Evolutionary conservation across 371 early-diverging fungal species (phyloP), one percentile per base, ranked within the genome.

Genomic region (Apophysomyces variabilis): DNA sequence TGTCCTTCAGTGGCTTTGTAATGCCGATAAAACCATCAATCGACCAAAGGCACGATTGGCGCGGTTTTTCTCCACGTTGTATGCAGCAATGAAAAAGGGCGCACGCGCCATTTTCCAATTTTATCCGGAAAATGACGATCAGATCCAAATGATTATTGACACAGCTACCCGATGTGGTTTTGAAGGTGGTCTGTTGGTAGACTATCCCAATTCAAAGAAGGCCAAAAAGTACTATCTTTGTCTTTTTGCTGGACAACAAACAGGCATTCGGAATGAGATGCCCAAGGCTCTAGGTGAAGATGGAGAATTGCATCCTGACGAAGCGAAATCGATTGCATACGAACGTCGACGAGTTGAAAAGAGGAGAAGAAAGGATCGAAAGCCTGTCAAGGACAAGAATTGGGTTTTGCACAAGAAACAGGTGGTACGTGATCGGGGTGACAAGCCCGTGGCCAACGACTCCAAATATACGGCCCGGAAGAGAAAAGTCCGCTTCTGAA

Each of bases 1-100:
- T 14, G 98, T 96, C 1, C 74, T 99, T 35, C 99, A 99, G 80
- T 99, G 99, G 99, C 89, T 99, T 41, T 98, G 98, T 77, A 97
- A 99, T 73, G 97, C 98, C 5, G 99, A 98, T 77, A 93, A 93
- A 71, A 72, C 76, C 38, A 87, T 85, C 70, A 94, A 94, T 71
- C 83, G 88, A 64, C 99, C 99, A 16, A 85, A 89, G 60, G 80
- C 88, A 6, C 89, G 99, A 36, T 84, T 99, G 12, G 80, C 79
- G 50, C 86, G 92, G 5, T 99, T 99, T 77, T 99, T 99, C 70
- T 88, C 92, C 5, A 94, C 96, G 1, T 80, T 99, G 21, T 99
- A 96, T 76, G 92, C 92, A 36, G 84, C 94, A 5, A 77, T 99
- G 64, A 82, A 90, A 54, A 85, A 95, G 21, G 96, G 98, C 6